Percentiles rank a stretch among this genome's conserved stretches.
Conservation (phyloP, 495 filamentous ascomycete species). For the Penicillium arizonense region DNA sequence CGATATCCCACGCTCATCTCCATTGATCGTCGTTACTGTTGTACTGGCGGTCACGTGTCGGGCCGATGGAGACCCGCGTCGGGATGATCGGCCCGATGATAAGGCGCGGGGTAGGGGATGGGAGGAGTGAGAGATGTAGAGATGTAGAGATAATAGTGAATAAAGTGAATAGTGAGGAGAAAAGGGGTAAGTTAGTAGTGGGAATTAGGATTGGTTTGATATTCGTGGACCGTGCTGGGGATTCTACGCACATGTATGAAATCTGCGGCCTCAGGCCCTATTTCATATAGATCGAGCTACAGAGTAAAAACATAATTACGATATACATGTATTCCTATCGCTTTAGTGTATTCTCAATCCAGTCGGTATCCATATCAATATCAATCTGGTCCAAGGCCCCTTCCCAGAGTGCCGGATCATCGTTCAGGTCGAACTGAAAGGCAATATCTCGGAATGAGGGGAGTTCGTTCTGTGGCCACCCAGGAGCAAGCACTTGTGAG, state of each 20-base stretch:
- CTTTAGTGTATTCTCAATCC: slow-evolving; percentile 37
- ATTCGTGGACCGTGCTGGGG: too few relatives aligned
- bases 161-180: too few relatives aligned
- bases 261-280: too few relatives aligned
- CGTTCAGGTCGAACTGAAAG: slow-evolving; percentile 36
- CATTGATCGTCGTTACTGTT: neutral
- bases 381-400: slow-evolving; percentile 36
- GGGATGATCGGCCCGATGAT: slow-evolving; percentile 24
- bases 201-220: too few relatives aligned
- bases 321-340: slow-evolving; percentile 9
- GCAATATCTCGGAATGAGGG: slow-evolving; percentile 31
- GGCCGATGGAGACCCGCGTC: slow-evolving; percentile 22
- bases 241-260: too few relatives aligned
- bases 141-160: too few relatives aligned
- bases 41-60: slow-evolving; percentile 29
- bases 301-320: neutral
- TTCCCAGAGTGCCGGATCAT: slow-evolving; percentile 39
- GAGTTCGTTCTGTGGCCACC: slow-evolving; percentile 25
- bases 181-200: too few relatives aligned
- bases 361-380: slow-evolving; percentile 42
- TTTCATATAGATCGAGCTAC: neutral
- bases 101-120: neutral
- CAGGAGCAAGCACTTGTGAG: slow-evolving; percentile 1
- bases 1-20: neutral
- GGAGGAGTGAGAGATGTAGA: neutral